Evolutionary conservation across 73 alveolate species (phyloP), one percentile per base, ranked within the genome.

Genomic region (Tetrahymena thermophila): DNA sequence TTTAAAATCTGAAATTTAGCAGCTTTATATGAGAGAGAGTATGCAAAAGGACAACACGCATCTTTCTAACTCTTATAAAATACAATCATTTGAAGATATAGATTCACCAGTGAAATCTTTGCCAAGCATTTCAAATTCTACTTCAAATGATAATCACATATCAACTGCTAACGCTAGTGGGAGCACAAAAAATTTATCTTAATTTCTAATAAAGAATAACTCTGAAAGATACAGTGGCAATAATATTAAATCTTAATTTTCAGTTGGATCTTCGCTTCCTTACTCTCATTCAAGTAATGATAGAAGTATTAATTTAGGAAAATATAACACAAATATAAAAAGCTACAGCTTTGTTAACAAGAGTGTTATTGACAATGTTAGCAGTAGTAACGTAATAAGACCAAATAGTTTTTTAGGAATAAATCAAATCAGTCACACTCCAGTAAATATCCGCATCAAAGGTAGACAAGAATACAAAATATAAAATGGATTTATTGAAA

Each of bases 1-100:
- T 16, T 96, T 98, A 98, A 96, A 96, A 85, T 55, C 95, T 37
- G 97, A 97, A 85, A 94, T 98, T 34, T 85, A 95, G 71, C 83
- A 85, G 40, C 28, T 96, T 3, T 95, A 95, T 35, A 93, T 35
- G 85, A 35, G 85, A 35, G 50, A 89, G 13, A 57, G 84, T 31
- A 94, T 55, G 56, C 23, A 85, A 35, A 85, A 93, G 31, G 97
- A 95, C 17, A 44, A 85, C n/a, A 50, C 97, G 5, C 84, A 85
- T 85, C 10, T 85, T 23, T 42, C 94, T 31, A 85, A 85, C 37
- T 31, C 58, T 35, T 16, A 85, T 17, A 85, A 85, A 85, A 85
- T 42, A 9, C 25, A 85, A n/a, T 50, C 85, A 43, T 56, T 55
- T 57, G 85, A 28, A 58, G 95, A 89, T 85, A 94, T 50, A 95